Base-by-base conservation (phyloP, 495 filamentous ascomycete genomes). In the Aspergillus carlsbadensis region DNA sequence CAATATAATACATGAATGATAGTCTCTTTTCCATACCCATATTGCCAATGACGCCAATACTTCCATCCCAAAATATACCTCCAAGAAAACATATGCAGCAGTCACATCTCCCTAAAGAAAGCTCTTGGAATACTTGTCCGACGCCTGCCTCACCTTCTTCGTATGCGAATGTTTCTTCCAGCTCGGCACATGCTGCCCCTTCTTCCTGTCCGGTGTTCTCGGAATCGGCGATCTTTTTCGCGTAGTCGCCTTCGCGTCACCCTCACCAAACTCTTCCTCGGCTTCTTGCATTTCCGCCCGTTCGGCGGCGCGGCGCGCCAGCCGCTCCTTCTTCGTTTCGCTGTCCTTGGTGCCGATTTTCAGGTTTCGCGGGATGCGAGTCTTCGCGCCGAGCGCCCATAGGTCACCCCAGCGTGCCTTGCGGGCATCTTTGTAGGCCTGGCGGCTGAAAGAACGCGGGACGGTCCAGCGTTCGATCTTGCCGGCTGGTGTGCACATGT, bases 351-450 rank as follows among this genome's bases (percentile, higher is more conserved):
- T 69, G 10, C 87, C 87, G 2, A 91, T 74, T 26, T 84, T 82
- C 41, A 90, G 66, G 36, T 72, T 79, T 54, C 88, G 75, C 3
- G 60, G 59, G 1, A 86, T 80, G 39, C 90, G 79, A 0, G 90
- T 95, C 81, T 98, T 98, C 6, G 92, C 92, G 0, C 93, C 95
- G 3, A 98, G 77, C 6, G 92, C 91, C 94, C 94, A 98, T 17
- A 97, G 74, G 69, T 98, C 94, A 40, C 95, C 94, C 94, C 94
- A 98, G 35, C 69, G 70, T 0, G 87, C 81, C 69, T 98, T 98
- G 54, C 93, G 84, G 24, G 95, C 95, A 65, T 98, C 95, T 41
- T 86, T 87, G 74, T 89, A 98, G 3, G 90, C 90, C 59, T 86
- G 81, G 54, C 81, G 86, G 58, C 87, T 86, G 70, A 85, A 95